These are phyloP conservation scores for Athelia sp. DNA, from an alignment of 1,284 basidiomycete genomes.

Conservation along the genomic window DNA sequence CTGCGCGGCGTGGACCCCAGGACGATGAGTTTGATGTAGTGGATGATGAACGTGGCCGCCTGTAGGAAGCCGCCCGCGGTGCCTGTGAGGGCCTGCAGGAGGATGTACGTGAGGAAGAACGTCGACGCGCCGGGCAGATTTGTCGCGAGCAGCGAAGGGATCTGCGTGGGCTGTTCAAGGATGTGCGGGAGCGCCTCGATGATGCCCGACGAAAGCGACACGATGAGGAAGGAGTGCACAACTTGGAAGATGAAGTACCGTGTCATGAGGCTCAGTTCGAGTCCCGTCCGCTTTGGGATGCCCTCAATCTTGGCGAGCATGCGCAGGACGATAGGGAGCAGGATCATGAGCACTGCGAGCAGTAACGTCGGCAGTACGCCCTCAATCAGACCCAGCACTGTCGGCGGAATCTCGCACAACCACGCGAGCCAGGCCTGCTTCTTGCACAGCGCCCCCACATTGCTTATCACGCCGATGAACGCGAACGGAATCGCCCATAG, in stretches of 20 bases:
- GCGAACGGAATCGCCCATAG: conserved; percentile 54
- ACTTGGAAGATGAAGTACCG: conserved; percentile 93
- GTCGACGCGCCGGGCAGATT: conserved; percentile 83
- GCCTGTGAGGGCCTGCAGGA: conserved; percentile 70
- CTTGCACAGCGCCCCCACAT: conserved; percentile 72
- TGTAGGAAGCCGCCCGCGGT: conserved; percentile 81
- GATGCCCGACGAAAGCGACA: conserved; percentile 80
- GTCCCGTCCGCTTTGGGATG: conserved; percentile 71
- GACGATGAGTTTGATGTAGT: conserved; percentile 82
- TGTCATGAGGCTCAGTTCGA: conserved; percentile 89
- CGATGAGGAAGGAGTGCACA: conserved; percentile 86
- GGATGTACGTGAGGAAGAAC: conserved; percentile 87
- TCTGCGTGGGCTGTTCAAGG: conserved; percentile 51
- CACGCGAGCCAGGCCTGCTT: conserved; percentile 70
- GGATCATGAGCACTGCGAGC: conserved; percentile 86
- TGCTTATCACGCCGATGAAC: conserved; percentile 81
- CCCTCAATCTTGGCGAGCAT: conserved; percentile 78
- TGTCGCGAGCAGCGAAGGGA: conserved; percentile 61
- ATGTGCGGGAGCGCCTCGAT: conserved; percentile 63
- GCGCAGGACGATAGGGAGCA: conserved; percentile 84
- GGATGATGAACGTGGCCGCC: conserved; percentile 70
- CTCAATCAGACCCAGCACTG: conserved; percentile 81
- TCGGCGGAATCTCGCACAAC: conserved; percentile 66
- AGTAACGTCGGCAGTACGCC: conserved; percentile 86
- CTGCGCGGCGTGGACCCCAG: conserved; percentile 89